Base-by-base conservation (phyloP, 2,329 filamentous ascomycete genomes). In the Didymella arachidicola region DNA sequence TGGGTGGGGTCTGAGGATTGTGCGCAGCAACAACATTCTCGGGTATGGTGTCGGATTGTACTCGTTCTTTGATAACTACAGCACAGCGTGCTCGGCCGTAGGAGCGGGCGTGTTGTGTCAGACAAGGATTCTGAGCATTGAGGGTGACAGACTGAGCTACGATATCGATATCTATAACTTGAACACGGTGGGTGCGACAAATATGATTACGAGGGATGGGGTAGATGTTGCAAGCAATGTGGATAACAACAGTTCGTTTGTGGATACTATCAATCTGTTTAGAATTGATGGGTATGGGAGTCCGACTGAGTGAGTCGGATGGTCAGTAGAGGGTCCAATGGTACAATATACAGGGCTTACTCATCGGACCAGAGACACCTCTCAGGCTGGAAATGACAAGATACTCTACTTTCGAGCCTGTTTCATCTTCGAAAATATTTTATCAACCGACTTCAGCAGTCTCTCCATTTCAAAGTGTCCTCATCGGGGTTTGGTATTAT, bases 31-130 rank as follows among this genome's bases (percentile, higher is more conserved):
- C 44, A 81, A 84, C 68, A 75, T 91, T 12, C 76, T 83, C 18
- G 76, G 86, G 25, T 88, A 89, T 65, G 87, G 88, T 7, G 84
- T 84, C 0, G 89, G 89, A 0, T 68, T 90, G 14, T 92, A 91
- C 76, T 86, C 82, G 2, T 90, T 89, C 80, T 90, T 89, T 72
- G 81, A 84, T 71, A 86, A 89, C 73, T 89, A 89, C 75, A 81
- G 70, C 59, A 81, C 79, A 0, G 64, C 47, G 1, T 75, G 73
- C 50, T 69, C 67, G 2, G 61, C 56, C 4, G 51, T 65, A 0
- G 62, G 57, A 1, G 62, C 63, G 3, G 61, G 75, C 1, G 76
- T 78, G 7, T 60, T 73, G 2, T 86, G 83, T 56, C 83, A 85
- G 72, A 77, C 72, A 36, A 66, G 77, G n/a, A 83, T 84, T 14